Percentiles rank a stretch among this genome's conserved stretches.
Conservation (phyloP, 495 filamentous ascomycete genomes). For the Penicillium silybi region DNA sequence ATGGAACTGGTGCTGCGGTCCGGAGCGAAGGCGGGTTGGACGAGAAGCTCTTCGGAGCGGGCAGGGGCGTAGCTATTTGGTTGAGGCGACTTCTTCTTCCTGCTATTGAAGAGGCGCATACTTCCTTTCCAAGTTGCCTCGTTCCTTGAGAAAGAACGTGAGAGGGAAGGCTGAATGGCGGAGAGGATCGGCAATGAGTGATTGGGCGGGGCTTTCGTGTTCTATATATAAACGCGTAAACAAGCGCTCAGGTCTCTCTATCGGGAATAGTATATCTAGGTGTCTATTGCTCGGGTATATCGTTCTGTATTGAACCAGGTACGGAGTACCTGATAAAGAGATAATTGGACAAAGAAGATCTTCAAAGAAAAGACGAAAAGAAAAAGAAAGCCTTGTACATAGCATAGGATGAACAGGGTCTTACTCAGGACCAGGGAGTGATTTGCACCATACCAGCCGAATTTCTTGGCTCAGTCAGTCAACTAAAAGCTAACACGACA, state of each 20-base stretch:
- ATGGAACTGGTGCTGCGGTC: slow-evolving; percentile 9
- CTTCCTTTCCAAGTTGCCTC: no score
- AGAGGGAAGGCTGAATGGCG: slow-evolving; percentile 1
- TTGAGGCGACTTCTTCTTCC: not conserved
- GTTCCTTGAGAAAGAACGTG: not conserved
- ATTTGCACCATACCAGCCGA: no score
- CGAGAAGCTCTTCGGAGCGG: slow-evolving; percentile 34
- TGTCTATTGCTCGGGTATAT: no score
- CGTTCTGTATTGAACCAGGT: not conserved
- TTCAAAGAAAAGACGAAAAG: not conserved
- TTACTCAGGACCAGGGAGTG: no score
- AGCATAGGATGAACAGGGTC: no score
- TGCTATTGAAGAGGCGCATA: slow-evolving; percentile 33
- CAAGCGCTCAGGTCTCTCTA: no score
- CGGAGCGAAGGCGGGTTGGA: slow-evolving; percentile 20
- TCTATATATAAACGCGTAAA: slow-evolving; percentile 14
- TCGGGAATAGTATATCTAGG: no score
- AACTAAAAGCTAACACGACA: no score
- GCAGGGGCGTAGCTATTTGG: not conserved
- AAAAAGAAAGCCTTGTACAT: not conserved
- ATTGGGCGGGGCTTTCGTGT: slow-evolving; percentile 1
- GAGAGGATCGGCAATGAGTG: slow-evolving; percentile 2
- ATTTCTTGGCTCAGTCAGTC: no score
- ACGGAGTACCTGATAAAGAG: not conserved
- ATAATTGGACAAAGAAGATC: not conserved